phyloP scores from a whole-genome alignment of 2,329 filamentous ascomycete genomes.

The Trichophyton schoenleinii region DNA sequence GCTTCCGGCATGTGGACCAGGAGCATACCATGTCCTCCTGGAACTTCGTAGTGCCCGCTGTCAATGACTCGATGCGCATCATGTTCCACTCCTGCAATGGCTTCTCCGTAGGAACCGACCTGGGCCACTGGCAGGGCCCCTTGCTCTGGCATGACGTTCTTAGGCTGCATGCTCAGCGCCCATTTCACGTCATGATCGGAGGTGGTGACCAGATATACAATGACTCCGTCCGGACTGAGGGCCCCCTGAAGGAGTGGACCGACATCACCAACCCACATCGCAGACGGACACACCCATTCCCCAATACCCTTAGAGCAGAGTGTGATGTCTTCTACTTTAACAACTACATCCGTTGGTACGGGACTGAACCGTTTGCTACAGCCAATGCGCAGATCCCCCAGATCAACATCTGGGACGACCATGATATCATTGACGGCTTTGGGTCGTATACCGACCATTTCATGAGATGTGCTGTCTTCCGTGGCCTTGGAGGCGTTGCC shows the following conservation, averaged over 20 bases:
- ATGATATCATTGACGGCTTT: slow-evolving; percentile 56
- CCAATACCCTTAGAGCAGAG: slow-evolving; percentile 47
- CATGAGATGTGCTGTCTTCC: slow-evolving; percentile 53
- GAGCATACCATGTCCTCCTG: slow-evolving; percentile 42
- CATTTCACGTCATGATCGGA: slow-evolving; percentile 63
- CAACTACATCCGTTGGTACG: slow-evolving; percentile 56
- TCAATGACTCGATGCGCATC: slow-evolving; percentile 53
- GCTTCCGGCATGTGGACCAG: slow-evolving; percentile 48
- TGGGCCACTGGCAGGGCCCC: slow-evolving; percentile 49
- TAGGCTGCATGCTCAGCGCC: slow-evolving; percentile 45
- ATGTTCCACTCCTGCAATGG: slow-evolving; percentile 60
- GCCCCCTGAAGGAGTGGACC: slow-evolving; percentile 59
- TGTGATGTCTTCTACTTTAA: slow-evolving; percentile 52
- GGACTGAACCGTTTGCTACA: slow-evolving; percentile 48
- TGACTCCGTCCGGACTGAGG: slow-evolving; percentile 68
- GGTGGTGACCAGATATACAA: slow-evolving; percentile 80
- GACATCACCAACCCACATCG: slow-evolving; percentile 49
- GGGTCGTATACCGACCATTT: slow-evolving; percentile 55
- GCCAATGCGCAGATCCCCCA: slow-evolving; percentile 52
- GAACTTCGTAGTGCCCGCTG: slow-evolving; percentile 46
- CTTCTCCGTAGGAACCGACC: slow-evolving; percentile 53
- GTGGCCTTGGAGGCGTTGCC: slow-evolving; percentile 48
- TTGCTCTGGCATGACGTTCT: slow-evolving; percentile 54
- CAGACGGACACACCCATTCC: slow-evolving; percentile 48
- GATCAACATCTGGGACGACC: slow-evolving; percentile 54